A percentile compares a stretch with the other conserved stretches of the same genome.
Conservation (phyloP, 2,329 filamentous ascomycete species). For the Aspergillus sp. region DNA sequence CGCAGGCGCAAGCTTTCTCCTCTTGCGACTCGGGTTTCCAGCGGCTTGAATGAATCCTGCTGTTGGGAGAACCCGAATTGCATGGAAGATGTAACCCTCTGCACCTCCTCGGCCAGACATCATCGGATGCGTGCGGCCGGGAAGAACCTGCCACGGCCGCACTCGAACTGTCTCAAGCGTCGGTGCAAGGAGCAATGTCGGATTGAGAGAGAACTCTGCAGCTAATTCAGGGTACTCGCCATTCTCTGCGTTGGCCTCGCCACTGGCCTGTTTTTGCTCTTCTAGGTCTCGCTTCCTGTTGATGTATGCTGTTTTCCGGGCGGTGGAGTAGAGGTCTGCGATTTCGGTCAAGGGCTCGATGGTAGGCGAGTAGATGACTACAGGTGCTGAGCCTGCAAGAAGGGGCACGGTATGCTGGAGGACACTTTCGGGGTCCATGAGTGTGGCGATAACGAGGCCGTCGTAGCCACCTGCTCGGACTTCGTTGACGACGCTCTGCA, state of each 20-base stretch:
- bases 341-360: conserved; percentile 78
- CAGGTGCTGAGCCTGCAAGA: conserved; percentile 77
- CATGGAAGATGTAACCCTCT: conserved; percentile 90
- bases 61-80: conserved; percentile 76
- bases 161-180: conserved; percentile 80
- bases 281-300: conserved; percentile 39
- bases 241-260: conserved; percentile 11
- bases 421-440: conserved; percentile 79
- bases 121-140: conserved; percentile 86
- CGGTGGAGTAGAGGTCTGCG: conserved; percentile 82
- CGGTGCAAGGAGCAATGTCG: conserved; percentile 78
- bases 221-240: conserved; percentile 31
- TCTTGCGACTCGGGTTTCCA: conserved; percentile 70
- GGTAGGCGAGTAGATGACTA: conserved; percentile 82
- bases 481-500: conserved; percentile 72
- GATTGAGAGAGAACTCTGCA: conserved; percentile 86
- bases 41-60: conserved; percentile 80
- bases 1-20: conserved; percentile 61
- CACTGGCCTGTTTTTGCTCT: conserved; percentile 16
- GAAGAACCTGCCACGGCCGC: conserved; percentile 86
- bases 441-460: conserved; percentile 78
- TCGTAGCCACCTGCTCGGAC: conserved; percentile 78
- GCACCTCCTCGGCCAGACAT: conserved; percentile 89
- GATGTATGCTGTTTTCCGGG: conserved; percentile 74
- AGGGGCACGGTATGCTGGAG: conserved; percentile 77